Evolutionary conservation across 2,329 filamentous ascomycete species (phyloP).

Genomic region (Trematosphaeria pertusa): DNA sequence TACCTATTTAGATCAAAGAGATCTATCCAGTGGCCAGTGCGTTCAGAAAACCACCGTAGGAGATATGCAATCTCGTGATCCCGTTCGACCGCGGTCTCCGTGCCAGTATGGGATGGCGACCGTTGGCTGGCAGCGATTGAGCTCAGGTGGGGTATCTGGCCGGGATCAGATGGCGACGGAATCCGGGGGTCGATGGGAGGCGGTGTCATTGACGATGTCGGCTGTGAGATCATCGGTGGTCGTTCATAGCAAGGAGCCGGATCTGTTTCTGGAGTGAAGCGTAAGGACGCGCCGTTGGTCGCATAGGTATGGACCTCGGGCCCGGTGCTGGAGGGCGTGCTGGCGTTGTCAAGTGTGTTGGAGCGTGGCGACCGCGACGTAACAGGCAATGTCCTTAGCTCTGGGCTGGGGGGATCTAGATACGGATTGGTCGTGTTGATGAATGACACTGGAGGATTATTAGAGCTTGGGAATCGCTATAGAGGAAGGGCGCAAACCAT

Average conservation of each 20-base stretch:
- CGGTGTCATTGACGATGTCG: conserved; percentile 38
- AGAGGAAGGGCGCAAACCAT: conserved; percentile 51
- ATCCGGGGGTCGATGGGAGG: conserved; percentile 46
- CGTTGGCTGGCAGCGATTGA: conserved; percentile 31
- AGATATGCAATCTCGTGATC: conserved; percentile 67
- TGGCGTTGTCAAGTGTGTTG: conserved; percentile 32
- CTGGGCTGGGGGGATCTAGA: conserved; percentile 54
- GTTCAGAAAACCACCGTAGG: conserved; percentile 66
- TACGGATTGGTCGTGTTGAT: conserved; percentile 69
- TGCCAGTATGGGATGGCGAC: conserved; percentile 29
- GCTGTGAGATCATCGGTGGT: conserved; percentile 34
- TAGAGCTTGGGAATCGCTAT: conserved; percentile 9
- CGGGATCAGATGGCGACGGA: conserved; percentile 39
- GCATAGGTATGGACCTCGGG: conserved; percentile 63
- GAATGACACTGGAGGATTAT: conserved; percentile 60
- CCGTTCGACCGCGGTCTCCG: conserved; percentile 33
- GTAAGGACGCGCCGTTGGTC: conserved; percentile 50
- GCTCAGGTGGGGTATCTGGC: conserved; percentile 32
- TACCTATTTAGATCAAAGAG: conserved; percentile 64
- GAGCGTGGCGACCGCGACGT: conserved; percentile 38
- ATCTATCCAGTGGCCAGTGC: conserved; percentile 67
- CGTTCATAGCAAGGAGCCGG: conserved; percentile 28
- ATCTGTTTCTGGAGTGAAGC: conserved; percentile 38
- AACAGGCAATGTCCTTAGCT: conserved; percentile 39
- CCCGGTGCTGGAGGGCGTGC: conserved; percentile 53